These are phyloP conservation scores for Batkoa obscura DNA, from an alignment of 371 early-diverging fungal species.

Conservation along the genomic window DNA sequence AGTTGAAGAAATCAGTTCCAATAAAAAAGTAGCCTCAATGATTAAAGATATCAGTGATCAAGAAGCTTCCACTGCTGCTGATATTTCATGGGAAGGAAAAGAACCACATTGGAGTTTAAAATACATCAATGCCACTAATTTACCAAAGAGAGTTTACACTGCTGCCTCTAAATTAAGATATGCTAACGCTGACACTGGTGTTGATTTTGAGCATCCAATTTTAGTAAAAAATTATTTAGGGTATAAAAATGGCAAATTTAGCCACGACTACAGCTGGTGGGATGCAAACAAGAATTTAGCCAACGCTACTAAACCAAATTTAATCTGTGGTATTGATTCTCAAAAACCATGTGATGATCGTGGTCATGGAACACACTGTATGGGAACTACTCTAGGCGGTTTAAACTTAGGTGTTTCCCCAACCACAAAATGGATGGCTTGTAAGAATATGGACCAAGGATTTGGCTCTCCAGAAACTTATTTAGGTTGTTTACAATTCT, in stretches of 20 bases:
- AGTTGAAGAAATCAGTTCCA: not conserved
- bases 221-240: not conserved
- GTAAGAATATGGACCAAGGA: slow-evolving; percentile 1
- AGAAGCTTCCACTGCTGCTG: not conserved
- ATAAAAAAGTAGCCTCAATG: not conserved
- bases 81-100: not conserved
- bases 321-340: not conserved
- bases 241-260: not conserved
- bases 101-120: not conserved
- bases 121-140: not conserved
- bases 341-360: not conserved
- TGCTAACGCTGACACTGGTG: slow-evolving; percentile 1
- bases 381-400: not conserved
- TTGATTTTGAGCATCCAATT: not conserved
- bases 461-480: not conserved
- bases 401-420: not conserved
- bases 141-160: not conserved
- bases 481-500: slow-evolving; percentile 4
- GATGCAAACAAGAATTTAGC: slow-evolving; percentile 1
- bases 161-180: not conserved
- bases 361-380: not conserved
- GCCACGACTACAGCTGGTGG: slow-evolving; percentile 1
- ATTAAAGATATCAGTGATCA: not conserved
- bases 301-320: too few relatives aligned
- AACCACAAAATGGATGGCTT: slow-evolving; percentile 1